phyloP scores from a whole-genome alignment of 805 yeast genomes.

The Lachancea mirantina region DNA sequence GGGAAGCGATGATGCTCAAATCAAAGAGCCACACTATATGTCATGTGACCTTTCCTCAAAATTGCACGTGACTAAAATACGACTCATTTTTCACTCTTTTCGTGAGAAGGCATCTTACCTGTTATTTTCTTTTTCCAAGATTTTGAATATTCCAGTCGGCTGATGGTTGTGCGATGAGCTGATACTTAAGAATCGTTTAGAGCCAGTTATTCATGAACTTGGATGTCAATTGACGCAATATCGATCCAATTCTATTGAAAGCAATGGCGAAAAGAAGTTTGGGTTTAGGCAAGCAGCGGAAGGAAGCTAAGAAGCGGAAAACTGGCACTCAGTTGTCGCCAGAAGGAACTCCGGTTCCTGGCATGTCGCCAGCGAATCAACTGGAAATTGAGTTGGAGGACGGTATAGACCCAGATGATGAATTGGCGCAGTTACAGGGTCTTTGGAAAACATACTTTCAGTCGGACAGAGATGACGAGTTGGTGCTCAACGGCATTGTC shows the following conservation, averaged over 20 bases:
- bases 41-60: too few species aligned
- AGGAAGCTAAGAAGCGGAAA: slow-evolving; percentile 34
- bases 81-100: too few species aligned
- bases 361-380: slow-evolving; percentile 33
- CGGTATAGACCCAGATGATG: slow-evolving; percentile 68
- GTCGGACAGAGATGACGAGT: slow-evolving; percentile 53
- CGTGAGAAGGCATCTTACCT: too few species aligned
- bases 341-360: slow-evolving; percentile 7
- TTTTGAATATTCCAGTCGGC: too few species aligned
- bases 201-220: not conserved
- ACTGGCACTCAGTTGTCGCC: slow-evolving; percentile 13
- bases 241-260: too few species aligned
- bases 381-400: slow-evolving; percentile 62
- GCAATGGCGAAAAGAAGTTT: slow-evolving; percentile 61
- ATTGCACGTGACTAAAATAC: too few species aligned
- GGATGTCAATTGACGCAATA: not conserved
- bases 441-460: slow-evolving; percentile 58
- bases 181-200: slow-evolving; percentile 1
- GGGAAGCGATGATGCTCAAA: too few species aligned
- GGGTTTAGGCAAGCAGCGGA: slow-evolving; percentile 54
- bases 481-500: slow-evolving; percentile 73
- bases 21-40: too few species aligned
- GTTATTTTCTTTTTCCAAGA: too few species aligned
- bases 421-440: slow-evolving; percentile 66
- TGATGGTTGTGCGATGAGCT: too few species aligned